phyloP scores from a whole-genome alignment of 164 flowering plant genomes.

The Vitis riparia region DNA sequence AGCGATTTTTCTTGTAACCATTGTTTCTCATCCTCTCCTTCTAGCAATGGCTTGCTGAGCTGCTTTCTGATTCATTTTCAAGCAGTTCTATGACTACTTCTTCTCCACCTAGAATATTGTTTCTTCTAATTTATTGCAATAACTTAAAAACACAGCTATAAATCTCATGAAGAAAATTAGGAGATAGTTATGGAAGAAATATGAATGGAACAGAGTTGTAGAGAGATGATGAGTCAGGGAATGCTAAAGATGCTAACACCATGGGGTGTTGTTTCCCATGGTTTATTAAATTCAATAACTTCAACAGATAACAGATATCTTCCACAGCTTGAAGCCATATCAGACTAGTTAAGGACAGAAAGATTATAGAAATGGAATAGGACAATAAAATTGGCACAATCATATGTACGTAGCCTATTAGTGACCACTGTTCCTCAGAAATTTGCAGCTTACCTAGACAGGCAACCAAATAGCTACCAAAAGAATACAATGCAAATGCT shows the following conservation, averaged over 20 bases:
- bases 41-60: slow-evolving; percentile 53
- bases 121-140: background rate
- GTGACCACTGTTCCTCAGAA: background rate
- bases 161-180: too few relatives aligned
- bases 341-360: background rate
- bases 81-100: slow-evolving; percentile 51
- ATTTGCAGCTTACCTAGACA: slow-evolving; percentile 64
- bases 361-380: too few relatives aligned
- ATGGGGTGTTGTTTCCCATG: background rate
- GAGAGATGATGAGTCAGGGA: background rate
- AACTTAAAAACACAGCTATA: background rate
- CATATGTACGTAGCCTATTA: too few relatives aligned
- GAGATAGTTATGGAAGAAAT: too few relatives aligned
- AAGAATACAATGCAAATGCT: slow-evolving; percentile 85
- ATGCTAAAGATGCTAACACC: background rate
- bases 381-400: background rate
- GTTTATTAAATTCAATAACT: background rate
- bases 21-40: slow-evolving; percentile 27
- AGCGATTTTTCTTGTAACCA: slow-evolving; percentile 23
- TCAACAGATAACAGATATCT: background rate
- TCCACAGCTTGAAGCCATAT: background rate
- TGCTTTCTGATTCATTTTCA: slow-evolving; percentile 53
- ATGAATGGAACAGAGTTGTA: background rate
- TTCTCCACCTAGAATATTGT: slow-evolving; percentile 65
- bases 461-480: slow-evolving; percentile 86